A percentile compares a stretch with the other conserved stretches of the same genome.
Conservation (phyloP, 2,329 filamentous ascomycete species). For the Fusarium xyrophilum region DNA sequence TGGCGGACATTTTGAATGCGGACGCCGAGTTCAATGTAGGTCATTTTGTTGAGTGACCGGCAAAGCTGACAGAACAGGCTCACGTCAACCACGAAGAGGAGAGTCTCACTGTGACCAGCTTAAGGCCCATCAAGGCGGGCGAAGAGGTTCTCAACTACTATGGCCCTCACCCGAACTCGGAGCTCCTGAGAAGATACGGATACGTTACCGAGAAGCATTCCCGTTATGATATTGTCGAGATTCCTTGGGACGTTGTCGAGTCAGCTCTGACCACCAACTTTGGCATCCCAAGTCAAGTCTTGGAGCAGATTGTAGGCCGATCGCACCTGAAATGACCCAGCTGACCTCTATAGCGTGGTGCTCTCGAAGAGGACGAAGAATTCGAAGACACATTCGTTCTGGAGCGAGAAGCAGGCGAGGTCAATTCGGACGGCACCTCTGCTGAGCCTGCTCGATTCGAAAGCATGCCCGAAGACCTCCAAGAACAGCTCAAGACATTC, state of each 20-base stretch:
- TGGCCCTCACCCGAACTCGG: slow-evolving; percentile 80
- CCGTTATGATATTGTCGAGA: slow-evolving; percentile 82
- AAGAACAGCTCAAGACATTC: slow-evolving; percentile 58
- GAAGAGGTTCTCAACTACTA: slow-evolving; percentile 91
- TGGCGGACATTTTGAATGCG: slow-evolving; percentile 89
- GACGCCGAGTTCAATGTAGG: slow-evolving; percentile 85
- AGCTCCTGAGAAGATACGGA: slow-evolving; percentile 83
- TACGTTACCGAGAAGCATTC: slow-evolving; percentile 83
- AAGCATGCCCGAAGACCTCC: slow-evolving; percentile 58
- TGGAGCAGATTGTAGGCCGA: slow-evolving; percentile 51
- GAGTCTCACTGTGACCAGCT: slow-evolving; percentile 72
- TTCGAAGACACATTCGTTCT: slow-evolving; percentile 79
- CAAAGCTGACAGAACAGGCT: slow-evolving; percentile 47
- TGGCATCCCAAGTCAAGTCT: slow-evolving; percentile 46
- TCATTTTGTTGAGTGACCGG: neutral
- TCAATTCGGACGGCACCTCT: slow-evolving; percentile 57
- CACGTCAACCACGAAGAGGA: slow-evolving; percentile 62
- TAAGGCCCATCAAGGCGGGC: slow-evolving; percentile 71
- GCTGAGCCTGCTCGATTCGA: slow-evolving; percentile 48
- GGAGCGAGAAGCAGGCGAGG: slow-evolving; percentile 61
- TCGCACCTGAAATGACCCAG: too few relatives aligned
- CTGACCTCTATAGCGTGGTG: slow-evolving; percentile 39
- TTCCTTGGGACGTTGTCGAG: slow-evolving; percentile 68
- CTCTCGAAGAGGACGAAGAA: slow-evolving; percentile 69
- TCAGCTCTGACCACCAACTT: slow-evolving; percentile 52